Conservation (phyloP, 2,329 filamentous ascomycete genomes). For the Fusarium foetens region DNA sequence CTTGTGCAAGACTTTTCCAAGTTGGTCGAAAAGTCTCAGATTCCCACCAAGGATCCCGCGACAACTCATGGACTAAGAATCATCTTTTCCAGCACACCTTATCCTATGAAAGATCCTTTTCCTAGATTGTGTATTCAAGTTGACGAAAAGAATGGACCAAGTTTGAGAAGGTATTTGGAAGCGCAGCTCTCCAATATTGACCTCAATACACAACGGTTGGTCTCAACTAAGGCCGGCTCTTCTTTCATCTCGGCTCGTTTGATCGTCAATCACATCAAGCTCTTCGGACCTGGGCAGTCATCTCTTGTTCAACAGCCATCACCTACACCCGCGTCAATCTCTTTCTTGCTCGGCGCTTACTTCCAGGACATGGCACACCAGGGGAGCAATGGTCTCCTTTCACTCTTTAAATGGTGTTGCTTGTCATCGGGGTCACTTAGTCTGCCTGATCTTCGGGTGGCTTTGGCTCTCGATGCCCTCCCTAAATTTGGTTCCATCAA, state of each 20-base stretch:
- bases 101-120: neutral
- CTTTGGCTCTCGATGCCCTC: neutral
- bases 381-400: neutral
- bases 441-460: neutral
- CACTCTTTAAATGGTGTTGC: neutral
- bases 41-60: neutral
- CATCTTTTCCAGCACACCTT: neutral
- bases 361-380: slow-evolving; percentile 4
- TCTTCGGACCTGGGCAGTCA: neutral
- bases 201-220: neutral
- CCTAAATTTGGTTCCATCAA: neutral
- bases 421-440: neutral
- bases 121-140: neutral
- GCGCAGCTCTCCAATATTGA: neutral
- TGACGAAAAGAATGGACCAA: neutral
- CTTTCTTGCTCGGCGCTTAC: neutral
- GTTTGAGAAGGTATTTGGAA: neutral
- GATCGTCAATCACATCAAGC: neutral
- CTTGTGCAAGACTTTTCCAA: slow-evolving; percentile 6
- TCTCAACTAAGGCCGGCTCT: neutral
- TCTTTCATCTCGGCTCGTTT: neutral
- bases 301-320: neutral
- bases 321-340: neutral
- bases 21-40: neutral
- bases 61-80: neutral